phyloP scores from a whole-genome alignment of 2,329 filamentous ascomycete species.

The Arthrobotrys sinensis region DNA sequence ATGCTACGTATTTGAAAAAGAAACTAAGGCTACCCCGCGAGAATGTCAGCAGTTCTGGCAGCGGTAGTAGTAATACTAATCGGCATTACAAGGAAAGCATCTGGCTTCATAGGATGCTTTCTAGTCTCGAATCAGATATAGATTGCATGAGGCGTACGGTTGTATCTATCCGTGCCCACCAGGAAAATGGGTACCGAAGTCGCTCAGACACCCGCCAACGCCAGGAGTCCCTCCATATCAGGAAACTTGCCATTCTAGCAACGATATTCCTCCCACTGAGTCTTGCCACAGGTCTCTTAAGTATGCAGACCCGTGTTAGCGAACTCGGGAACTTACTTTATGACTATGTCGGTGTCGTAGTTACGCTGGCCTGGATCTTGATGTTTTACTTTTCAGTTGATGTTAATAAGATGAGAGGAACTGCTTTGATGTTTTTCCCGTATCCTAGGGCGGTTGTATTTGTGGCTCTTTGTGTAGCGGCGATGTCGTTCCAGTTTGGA shows the following conservation, averaged over 20 bases:
- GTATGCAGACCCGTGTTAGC: conserved; percentile 11
- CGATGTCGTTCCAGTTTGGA: conserved; percentile 5
- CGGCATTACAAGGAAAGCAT: background rate
- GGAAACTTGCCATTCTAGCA: conserved; percentile 1
- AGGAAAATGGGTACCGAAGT: conserved; percentile 1
- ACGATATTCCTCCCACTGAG: conserved; percentile 3
- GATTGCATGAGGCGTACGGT: background rate
- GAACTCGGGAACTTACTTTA: conserved; percentile 13
- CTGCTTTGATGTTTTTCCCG: conserved; percentile 5
- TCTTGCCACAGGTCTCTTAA: background rate
- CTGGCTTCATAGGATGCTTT: background rate
- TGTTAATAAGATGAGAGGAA: background rate
- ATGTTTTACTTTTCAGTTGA: conserved; percentile 5
- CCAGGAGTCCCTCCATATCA: conserved; percentile 8
- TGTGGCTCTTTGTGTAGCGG: background rate
- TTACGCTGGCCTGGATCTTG: background rate
- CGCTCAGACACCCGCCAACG: background rate
- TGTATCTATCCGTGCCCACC: background rate
- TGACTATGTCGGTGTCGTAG: conserved; percentile 1
- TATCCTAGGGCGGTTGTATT: background rate
- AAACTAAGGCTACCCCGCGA: background rate
- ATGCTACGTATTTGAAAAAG: background rate
- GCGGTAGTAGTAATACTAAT: background rate
- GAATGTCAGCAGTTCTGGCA: background rate
- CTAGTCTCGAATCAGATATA: conserved; percentile 3